These are phyloP conservation scores for Lagenaria siceraria DNA, from an alignment of 306 rosid genomes.

Conservation along the genomic window DNA sequence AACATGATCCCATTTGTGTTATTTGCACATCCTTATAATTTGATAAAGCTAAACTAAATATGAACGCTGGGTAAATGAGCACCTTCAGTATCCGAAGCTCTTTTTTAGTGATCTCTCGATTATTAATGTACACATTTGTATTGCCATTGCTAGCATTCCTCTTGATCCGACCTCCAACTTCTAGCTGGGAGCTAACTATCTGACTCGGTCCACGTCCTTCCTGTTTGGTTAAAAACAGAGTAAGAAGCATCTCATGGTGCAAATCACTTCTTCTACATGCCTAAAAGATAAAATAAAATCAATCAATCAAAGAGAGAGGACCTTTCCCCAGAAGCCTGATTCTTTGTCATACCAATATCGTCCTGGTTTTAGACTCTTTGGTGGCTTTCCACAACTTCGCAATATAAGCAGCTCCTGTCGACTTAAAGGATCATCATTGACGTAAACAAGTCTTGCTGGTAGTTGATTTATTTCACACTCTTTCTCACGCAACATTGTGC, in stretches of 20 bases:
- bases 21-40: not conserved
- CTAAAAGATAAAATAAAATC: not conserved
- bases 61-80: not conserved
- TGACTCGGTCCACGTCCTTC: conserved; percentile 49
- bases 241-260: conserved; percentile 5
- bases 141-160: conserved; percentile 53
- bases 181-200: conserved; percentile 42
- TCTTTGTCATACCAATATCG: conserved; percentile 70
- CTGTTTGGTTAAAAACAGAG: conserved; percentile 30
- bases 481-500: conserved; percentile 33
- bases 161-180: conserved; percentile 36
- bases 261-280: not conserved
- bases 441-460: conserved; percentile 31
- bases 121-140: conserved; percentile 42
- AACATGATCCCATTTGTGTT: not conserved
- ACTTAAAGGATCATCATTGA: conserved; percentile 38
- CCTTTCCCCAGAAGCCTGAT: conserved; percentile 88
- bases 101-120: conserved; percentile 39
- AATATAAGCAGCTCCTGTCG: conserved; percentile 30
- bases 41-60: not conserved
- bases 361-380: conserved; percentile 56
- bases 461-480: conserved; percentile 40
- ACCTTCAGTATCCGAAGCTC: conserved; percentile 59
- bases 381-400: conserved; percentile 39
- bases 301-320: conserved; percentile 12